These are phyloP conservation scores for Rhododendron mucronatum DNA, from an alignment of 148 eudicot genomes.

Conservation along the genomic window DNA sequence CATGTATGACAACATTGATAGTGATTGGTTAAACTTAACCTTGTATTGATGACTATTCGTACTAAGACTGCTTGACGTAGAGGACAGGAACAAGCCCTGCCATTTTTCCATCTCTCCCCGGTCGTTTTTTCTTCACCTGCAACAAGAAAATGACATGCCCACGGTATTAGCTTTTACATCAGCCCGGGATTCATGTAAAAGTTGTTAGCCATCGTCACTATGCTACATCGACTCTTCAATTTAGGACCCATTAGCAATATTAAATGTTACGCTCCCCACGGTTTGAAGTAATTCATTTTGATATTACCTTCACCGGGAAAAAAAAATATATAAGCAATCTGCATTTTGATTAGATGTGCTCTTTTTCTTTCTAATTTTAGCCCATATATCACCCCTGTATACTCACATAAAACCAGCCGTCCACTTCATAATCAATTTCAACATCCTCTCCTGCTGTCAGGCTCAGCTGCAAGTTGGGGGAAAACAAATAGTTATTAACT, in stretches of 20 bases:
- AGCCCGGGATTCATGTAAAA: neutral
- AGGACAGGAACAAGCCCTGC: slow-evolving; percentile 94
- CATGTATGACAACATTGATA: neutral
- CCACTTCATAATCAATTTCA: slow-evolving; percentile 90
- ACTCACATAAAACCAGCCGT: slow-evolving; percentile 99
- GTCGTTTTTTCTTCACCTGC: slow-evolving; percentile 90
- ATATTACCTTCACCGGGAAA: too few relatives aligned
- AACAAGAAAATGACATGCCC: neutral
- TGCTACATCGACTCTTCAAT: neutral
- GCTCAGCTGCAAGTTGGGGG: slow-evolving; percentile 54
- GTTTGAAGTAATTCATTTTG: too few relatives aligned
- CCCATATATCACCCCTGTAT: neutral
- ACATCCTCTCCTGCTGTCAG: slow-evolving; percentile 92
- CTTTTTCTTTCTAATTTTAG: neutral
- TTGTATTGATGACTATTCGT: neutral
- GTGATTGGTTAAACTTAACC: neutral
- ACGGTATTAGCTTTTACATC: neutral
- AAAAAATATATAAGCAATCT: too few relatives aligned
- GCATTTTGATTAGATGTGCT: neutral
- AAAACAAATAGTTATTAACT: neutral
- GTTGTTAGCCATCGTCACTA: neutral
- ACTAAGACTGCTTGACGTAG: slow-evolving; percentile 70
- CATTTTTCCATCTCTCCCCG: slow-evolving; percentile 89
- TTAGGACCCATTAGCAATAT: neutral
- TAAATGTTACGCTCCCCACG: neutral